A percentile compares a stretch with the other conserved stretches of the same genome.
These are phyloP conservation scores for Asterionellopsis glacialis DNA, from an alignment of 108 stramenopile genomes.

Conservation along the genomic window DNA sequence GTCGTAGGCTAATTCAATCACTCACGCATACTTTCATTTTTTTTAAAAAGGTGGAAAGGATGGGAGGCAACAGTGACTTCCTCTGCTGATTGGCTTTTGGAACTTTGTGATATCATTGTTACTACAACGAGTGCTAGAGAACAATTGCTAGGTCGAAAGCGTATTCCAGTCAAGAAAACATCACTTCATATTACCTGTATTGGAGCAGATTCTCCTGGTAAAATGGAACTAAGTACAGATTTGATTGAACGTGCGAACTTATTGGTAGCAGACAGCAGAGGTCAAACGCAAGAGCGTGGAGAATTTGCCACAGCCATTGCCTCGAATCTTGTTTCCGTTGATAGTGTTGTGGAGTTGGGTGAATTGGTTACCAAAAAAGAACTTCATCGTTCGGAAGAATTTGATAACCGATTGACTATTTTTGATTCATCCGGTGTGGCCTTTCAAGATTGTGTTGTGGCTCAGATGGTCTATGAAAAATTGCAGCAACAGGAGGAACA, in stretches of 20 bases:
- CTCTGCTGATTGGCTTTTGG: constrained; percentile 32
- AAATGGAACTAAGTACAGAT: constrained; percentile 41
- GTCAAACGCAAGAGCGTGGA: constrained; percentile 48
- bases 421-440: constrained; percentile 75
- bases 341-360: constrained; percentile 45
- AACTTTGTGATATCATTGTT: constrained; percentile 46
- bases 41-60: constrained; percentile 22
- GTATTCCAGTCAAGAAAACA: constrained; percentile 4
- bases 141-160: constrained; percentile 22
- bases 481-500: constrained; percentile 6
- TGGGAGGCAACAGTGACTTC: constrained; percentile 32
- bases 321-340: constrained; percentile 11
- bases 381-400: constrained; percentile 21
- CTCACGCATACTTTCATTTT: too few relatives aligned
- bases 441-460: constrained; percentile 66
- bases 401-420: constrained; percentile 48
- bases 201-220: constrained; percentile 69
- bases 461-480: constrained; percentile 40
- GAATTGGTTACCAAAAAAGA: constrained; percentile 20
- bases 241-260: constrained; percentile 45
- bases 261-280: constrained; percentile 49
- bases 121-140: constrained; percentile 63
- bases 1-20: too few relatives aligned
- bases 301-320: constrained; percentile 45
- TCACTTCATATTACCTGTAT: constrained; percentile 62